A percentile compares a stretch with the other conserved stretches of the same genome.
Evolutionary conservation across 1,284 basidiomycete genomes (phyloP).

Genomic region (Rugosomyces carneus): DNA sequence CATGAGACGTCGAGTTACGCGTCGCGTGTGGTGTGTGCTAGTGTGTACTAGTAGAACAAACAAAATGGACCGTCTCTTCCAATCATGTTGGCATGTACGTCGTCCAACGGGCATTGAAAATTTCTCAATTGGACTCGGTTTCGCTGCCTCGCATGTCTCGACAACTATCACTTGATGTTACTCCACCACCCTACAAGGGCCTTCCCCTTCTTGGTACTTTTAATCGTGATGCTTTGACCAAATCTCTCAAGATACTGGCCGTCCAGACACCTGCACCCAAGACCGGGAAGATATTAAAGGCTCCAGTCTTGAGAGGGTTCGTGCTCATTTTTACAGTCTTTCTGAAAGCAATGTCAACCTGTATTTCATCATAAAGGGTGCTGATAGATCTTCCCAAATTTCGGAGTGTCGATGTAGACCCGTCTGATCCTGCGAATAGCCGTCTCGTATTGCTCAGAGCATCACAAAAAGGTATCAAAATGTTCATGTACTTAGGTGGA

Average conservation of each 20-base stretch:
- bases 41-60: too few relatives aligned
- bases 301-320: slow-evolving; percentile 53
- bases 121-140: neutral
- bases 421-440: slow-evolving; percentile 37
- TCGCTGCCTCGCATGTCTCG: slow-evolving; percentile 25
- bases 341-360: slow-evolving; percentile 2
- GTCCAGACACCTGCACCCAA: slow-evolving; percentile 54
- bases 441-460: slow-evolving; percentile 62
- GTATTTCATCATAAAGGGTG: slow-evolving; percentile 18
- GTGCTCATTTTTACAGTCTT: slow-evolving; percentile 17
- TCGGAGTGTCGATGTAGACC: slow-evolving; percentile 51
- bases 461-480: slow-evolving; percentile 49
- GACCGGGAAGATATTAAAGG: slow-evolving; percentile 51
- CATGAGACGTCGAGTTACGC: too few relatives aligned
- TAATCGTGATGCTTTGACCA: slow-evolving; percentile 60
- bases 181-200: slow-evolving; percentile 44
- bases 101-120: slow-evolving; percentile 1
- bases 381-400: slow-evolving; percentile 62
- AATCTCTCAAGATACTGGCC: slow-evolving; percentile 60
- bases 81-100: slow-evolving; percentile 5
- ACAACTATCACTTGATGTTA: slow-evolving; percentile 39
- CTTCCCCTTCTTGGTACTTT: slow-evolving; percentile 37
- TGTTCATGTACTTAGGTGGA: slow-evolving; percentile 4
- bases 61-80: too few relatives aligned
- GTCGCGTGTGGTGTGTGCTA: too few relatives aligned